Evolutionary conservation across 495 filamentous ascomycete species (phyloP), one percentile per base, ranked within the genome.

Genomic region (Hypomontagnella submonticulosa): DNA sequence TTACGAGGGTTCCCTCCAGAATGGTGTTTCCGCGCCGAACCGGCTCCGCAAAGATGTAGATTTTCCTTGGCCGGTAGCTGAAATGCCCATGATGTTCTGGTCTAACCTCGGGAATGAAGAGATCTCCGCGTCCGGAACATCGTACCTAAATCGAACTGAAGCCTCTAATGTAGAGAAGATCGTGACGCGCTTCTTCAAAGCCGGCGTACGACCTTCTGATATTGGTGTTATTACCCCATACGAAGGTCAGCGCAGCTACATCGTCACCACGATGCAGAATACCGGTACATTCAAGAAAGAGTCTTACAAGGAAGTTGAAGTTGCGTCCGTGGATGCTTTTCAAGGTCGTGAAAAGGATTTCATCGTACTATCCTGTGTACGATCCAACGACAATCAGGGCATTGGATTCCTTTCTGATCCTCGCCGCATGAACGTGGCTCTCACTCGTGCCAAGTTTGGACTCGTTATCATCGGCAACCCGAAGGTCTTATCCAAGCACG

Each of bases 1-100:
- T 78, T 99, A 99, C 76, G 96, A 98, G 69, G 95, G 95, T 11
- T 95, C 92, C 47, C 81, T 99, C 54, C 95, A 99, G 77, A 99
- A 99, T 68, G 95, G 95, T 73, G 91, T 99, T 43, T 97, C 96
- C 1, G 90, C 89, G 69, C 87, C 89, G 41, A 90, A 96, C 73
- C 87, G 95, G 59, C 84, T 97, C 53, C 90, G 93, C 50, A 90
- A 89, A 54, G 94, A 99, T 72, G 92, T 99, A 19, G 95, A 99
- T 72, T 99, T 99, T 77, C 95, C 95, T 2, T 99, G 95, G 95
- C 95, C 95, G 10, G 92, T 97, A 40, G 85, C 82, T 47, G 96
- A 98, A 67, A 89, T 88, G 58, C 95, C 95, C 7, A 99, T 99
- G 95, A 98, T 98, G 95, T 99, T 99, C 81, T 99, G 95, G 95